Percentiles rank a stretch among this genome's conserved stretches.
These are phyloP conservation scores for Noccaea caerulescens DNA, from an alignment of 345 rosid species.

Conservation along the genomic window DNA sequence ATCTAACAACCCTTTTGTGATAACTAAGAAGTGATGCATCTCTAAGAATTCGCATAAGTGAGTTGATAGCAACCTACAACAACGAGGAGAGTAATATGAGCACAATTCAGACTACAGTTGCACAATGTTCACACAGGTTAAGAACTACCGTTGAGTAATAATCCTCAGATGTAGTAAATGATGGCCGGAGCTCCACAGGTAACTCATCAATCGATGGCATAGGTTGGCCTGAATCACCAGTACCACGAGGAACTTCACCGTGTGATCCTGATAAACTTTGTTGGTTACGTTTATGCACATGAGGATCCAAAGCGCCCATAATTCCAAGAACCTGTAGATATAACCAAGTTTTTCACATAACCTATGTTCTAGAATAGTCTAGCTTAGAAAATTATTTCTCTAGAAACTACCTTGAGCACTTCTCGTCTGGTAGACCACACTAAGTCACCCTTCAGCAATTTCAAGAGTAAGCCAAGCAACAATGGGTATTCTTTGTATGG, in stretches of 20 bases:
- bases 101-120: constrained; percentile 28
- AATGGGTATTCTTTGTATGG: constrained; percentile 92
- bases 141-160: constrained; percentile 85
- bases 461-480: constrained; percentile 92
- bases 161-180: constrained; percentile 94
- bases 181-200: constrained; percentile 90
- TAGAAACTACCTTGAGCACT: constrained; percentile 84
- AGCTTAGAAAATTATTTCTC: constrained; percentile 32
- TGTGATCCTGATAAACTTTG: constrained; percentile 75
- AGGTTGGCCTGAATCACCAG: constrained; percentile 95
- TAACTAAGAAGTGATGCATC: constrained; percentile 95
- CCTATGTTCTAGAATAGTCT: constrained; percentile 23
- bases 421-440: constrained; percentile 97
- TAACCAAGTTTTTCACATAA: constrained; percentile 42
- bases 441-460: constrained; percentile 93
- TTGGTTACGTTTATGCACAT: constrained; percentile 88
- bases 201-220: constrained; percentile 84
- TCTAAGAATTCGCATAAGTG: constrained; percentile 96
- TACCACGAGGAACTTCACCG: constrained; percentile 86
- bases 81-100: constrained; percentile 35
- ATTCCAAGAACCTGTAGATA: constrained; percentile 89
- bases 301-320: constrained; percentile 99
- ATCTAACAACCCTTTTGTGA: constrained; percentile 97
- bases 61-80: constrained; percentile 91
- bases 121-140: constrained; percentile 23